Evolutionary conservation across 768 basidiomycete genomes (phyloP).

Genomic region (Termitomyces sp.): DNA sequence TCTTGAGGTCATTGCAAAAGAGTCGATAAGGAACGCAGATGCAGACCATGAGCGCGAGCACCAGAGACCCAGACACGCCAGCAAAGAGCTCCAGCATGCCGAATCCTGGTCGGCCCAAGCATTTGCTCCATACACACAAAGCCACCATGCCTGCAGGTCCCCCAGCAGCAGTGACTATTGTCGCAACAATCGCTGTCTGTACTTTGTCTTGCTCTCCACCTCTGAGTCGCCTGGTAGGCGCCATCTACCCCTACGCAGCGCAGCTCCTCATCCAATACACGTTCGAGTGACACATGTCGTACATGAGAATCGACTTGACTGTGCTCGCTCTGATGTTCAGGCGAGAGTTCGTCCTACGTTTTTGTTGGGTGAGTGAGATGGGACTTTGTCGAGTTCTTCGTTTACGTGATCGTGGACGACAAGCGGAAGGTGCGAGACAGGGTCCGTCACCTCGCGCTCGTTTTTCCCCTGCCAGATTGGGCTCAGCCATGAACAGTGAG

Average conservation of each 20-base stretch:
- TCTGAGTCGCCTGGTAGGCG: constrained; percentile 24
- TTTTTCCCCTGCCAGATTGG: constrained; percentile 12
- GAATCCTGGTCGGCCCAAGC: constrained; percentile 14
- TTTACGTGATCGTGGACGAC: constrained; percentile 30
- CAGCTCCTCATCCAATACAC: constrained; percentile 26
- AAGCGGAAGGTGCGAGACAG: constrained; percentile 36
- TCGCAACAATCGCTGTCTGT: constrained; percentile 29
- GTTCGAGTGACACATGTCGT: constrained; percentile 26
- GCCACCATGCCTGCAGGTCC: constrained; percentile 21
- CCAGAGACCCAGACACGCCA: constrained; percentile 21
- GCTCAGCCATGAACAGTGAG: background rate
- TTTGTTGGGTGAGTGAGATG: constrained; percentile 24
- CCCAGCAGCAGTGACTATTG: constrained; percentile 25
- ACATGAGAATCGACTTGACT: constrained; percentile 16
- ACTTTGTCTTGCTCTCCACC: constrained; percentile 27
- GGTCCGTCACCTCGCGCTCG: constrained; percentile 34
- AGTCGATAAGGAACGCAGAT: constrained; percentile 14
- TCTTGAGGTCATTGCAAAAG: background rate
- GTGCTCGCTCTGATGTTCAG: constrained; percentile 12
- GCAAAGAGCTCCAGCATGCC: constrained; percentile 21
- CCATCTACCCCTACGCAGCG: constrained; percentile 33
- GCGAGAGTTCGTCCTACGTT: constrained; percentile 15
- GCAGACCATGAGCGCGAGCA: constrained; percentile 26
- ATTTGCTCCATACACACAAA: constrained; percentile 22
- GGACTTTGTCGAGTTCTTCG: constrained; percentile 34